Evolutionary conservation across 2,329 filamentous ascomycete species (phyloP).

Genomic region (Fonsecaea multimorphosa): DNA sequence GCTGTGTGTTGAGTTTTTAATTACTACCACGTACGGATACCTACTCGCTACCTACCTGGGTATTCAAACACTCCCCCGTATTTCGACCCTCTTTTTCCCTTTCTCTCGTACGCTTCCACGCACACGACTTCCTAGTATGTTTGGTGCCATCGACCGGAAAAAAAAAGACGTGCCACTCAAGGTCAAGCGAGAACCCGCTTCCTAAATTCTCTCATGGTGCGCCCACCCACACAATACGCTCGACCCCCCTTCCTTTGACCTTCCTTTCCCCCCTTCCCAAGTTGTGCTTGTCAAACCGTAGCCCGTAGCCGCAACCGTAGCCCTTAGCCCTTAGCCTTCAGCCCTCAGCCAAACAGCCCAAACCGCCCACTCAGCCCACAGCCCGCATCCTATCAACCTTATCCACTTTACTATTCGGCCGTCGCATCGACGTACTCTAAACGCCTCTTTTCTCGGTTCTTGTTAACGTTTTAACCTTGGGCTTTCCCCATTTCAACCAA

Average conservation of each 20-base stretch:
- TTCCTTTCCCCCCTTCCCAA: background rate
- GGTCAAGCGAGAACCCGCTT: conserved; percentile 32
- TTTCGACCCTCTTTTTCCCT: background rate
- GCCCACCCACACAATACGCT: background rate
- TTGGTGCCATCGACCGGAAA: background rate
- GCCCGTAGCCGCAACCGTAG: background rate
- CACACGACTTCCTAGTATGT: conserved; percentile 5
- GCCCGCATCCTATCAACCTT: background rate
- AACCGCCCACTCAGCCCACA: too few relatives aligned
- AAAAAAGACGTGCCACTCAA: conserved; percentile 21
- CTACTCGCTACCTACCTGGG: too few relatives aligned
- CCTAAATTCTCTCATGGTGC: conserved; percentile 12
- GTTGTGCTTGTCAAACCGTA: background rate
- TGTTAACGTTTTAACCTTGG: conserved; percentile 20
- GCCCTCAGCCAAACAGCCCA: background rate
- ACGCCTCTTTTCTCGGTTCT: conserved; percentile 16
- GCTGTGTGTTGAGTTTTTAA: background rate
- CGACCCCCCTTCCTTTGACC: background rate
- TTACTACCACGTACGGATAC: too few relatives aligned
- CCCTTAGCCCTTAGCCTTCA: background rate
- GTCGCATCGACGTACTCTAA: conserved; percentile 16
- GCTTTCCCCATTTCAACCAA: conserved; percentile 12
- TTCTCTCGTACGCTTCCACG: background rate
- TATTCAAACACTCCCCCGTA: background rate
- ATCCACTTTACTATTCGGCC: conserved; percentile 13